A percentile compares a stretch with the other conserved stretches of the same genome.
Evolutionary conservation across 1,284 basidiomycete genomes (phyloP).

Genomic region (Agaricales sp.): DNA sequence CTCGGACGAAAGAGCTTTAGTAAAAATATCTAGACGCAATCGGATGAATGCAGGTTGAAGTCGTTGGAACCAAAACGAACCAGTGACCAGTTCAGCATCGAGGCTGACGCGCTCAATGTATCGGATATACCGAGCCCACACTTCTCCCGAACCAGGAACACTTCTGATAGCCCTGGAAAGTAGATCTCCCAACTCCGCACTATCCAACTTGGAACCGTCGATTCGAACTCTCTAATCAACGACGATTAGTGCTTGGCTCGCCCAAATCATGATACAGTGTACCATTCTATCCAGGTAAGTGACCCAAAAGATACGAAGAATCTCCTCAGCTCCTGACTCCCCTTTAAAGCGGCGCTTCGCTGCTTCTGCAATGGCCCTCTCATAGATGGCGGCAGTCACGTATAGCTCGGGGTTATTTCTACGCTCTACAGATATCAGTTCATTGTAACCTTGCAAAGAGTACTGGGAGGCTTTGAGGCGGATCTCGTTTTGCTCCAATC

Average conservation of each 20-base stretch:
- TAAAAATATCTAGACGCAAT: too few species aligned
- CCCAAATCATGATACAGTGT: slow-evolving; percentile 15
- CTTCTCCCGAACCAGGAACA: slow-evolving; percentile 56
- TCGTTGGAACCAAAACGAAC: slow-evolving; percentile 14
- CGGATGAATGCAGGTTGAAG: too few species aligned
- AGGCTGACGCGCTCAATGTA: slow-evolving; percentile 37
- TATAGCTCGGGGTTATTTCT: slow-evolving; percentile 54
- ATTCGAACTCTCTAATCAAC: slow-evolving; percentile 21
- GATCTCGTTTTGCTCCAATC: slow-evolving; percentile 37
- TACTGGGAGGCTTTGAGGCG: slow-evolving; percentile 39
- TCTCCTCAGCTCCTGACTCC: slow-evolving; percentile 44
- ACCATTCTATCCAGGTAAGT: slow-evolving; percentile 38
- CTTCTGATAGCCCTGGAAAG: slow-evolving; percentile 49
- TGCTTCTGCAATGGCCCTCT: slow-evolving; percentile 69
- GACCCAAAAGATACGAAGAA: slow-evolving; percentile 51
- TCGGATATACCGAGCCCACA: slow-evolving; percentile 68
- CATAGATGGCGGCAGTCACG: slow-evolving; percentile 56
- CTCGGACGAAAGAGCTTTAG: slow-evolving; percentile 43
- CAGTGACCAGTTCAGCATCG: slow-evolving; percentile 8
- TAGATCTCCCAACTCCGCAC: slow-evolving; percentile 29
- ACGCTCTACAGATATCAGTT: slow-evolving; percentile 42
- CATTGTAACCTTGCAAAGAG: slow-evolving; percentile 53
- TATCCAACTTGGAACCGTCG: slow-evolving; percentile 33
- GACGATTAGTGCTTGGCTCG: slow-evolving; percentile 1
- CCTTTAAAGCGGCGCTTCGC: slow-evolving; percentile 43